Base-by-base conservation (phyloP, 2,329 filamentous ascomycete species). In the Xylariaceae sp. region DNA sequence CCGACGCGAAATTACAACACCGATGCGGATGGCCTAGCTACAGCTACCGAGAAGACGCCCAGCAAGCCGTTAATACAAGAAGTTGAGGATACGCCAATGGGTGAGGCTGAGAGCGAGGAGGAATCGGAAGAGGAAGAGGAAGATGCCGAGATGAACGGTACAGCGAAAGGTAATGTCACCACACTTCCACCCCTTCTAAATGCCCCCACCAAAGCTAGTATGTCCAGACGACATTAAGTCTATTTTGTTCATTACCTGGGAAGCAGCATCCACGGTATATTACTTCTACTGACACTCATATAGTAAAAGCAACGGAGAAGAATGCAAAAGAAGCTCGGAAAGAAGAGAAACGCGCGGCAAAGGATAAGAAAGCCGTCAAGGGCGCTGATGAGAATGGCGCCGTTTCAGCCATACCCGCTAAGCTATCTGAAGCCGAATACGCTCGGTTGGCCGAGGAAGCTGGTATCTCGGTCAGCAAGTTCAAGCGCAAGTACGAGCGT, bases 1-100 rank as follows among this genome's bases (percentile, higher is more conserved):
- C 91, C 97, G 75, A 89, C 90, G 10, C 85, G 91, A 71, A 95
- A 93, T 76, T 99, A 99, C 82, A 98, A 98, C 75, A 83, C 86
- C 47, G 93, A 98, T 71, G 95, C 91, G 51, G 95, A 99, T 75
- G 93, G 92, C 61, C 79, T 97, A 48, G 81, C 79, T 14, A 77
- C 77, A 23, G 70, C 72, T 41, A 66, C 75, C 21, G 70, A 71
- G 46, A 71, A 71, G 58, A 70, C 68, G 20, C 61, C 67, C 10
- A 71, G 70, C 52, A 75, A 79, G 67, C 75, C 78, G 40, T 52
- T 72, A 57, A 71, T 72, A 58, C 69, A 72, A 56, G 70, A 71
- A 59, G 69, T 72, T 50, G 67, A 75, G 63, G 73, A 74, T 59
- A 77, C 78, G 59, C 75, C 70, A 20, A 72, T 77, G 61, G 72